Conservation (phyloP, 257 asterid species). For the Solanum lycopersicoides region DNA sequence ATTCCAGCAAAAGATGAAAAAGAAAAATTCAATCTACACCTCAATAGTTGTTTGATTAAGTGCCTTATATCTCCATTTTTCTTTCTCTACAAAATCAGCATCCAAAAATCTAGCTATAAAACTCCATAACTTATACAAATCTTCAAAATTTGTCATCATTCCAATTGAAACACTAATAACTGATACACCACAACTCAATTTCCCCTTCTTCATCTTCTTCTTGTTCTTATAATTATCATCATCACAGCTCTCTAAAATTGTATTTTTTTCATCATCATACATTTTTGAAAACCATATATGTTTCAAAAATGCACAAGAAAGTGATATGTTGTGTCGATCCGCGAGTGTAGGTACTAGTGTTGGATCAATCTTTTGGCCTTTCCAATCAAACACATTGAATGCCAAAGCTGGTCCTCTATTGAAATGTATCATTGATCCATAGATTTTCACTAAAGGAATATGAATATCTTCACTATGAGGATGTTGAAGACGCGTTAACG, state of each 20-base stretch:
- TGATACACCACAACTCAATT: slow-evolving; percentile 16
- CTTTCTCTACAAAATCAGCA: slow-evolving; percentile 93
- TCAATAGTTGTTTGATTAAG: slow-evolving; percentile 68
- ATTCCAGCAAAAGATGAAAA: background rate
- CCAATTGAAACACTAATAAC: slow-evolving; percentile 51
- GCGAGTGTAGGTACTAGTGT: slow-evolving; percentile 67
- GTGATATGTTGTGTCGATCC: slow-evolving; percentile 51
- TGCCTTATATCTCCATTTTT: slow-evolving; percentile 75
- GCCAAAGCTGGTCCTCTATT: slow-evolving; percentile 60
- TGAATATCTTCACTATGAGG: slow-evolving; percentile 57
- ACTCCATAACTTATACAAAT: slow-evolving; percentile 60
- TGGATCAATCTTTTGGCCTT: slow-evolving; percentile 64
- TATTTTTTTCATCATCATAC: slow-evolving; percentile 22
- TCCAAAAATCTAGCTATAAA: slow-evolving; percentile 74
- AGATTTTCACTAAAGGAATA: slow-evolving; percentile 29
- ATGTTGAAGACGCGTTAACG: slow-evolving; percentile 43
- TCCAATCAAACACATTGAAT: slow-evolving; percentile 79
- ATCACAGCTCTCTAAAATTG: slow-evolving; percentile 5
- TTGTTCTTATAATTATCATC: background rate
- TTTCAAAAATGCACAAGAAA: slow-evolving; percentile 43
- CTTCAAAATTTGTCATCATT: slow-evolving; percentile 56
- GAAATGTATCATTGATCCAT: slow-evolving; percentile 55
- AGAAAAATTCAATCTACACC: slow-evolving; percentile 14
- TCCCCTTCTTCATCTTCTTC: slow-evolving; percentile 5
- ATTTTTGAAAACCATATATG: slow-evolving; percentile 37